Evolutionary conservation across 108 stramenopile species (phyloP), one percentile per base, ranked within the genome.

Genomic region (Cylindrotheca fusiformis): DNA sequence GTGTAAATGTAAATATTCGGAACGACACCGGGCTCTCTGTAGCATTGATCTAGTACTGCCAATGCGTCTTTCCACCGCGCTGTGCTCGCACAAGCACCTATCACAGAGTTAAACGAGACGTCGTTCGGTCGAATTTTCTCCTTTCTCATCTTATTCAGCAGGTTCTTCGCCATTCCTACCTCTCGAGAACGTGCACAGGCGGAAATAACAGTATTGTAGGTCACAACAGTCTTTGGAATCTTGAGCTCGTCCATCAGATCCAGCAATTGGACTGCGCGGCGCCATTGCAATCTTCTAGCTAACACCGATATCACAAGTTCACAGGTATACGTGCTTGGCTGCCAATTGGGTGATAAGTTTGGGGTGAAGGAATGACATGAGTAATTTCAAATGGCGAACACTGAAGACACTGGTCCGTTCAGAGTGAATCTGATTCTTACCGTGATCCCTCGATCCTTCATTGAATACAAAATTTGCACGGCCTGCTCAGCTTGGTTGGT

Each of bases 1-100:
- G 91, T 92, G 62, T 87, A 92, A 5, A 86, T 87, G 20, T 87
- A 80, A 45, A 88, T 79, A 60, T 92, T 85, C 17, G 90, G 86
- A 25, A 54, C 50, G 14, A 87, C 69, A 8, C 81, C 83, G 0
- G 84, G 80, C 59, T 87, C 86, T 2, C 80, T 56, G 28, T 73
- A 68, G 53, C 90, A 91, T 47, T 84, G 75, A 55, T 87, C 82
- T 14, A 91, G 71, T 17, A 87, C 23, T 10, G 49, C 31, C 22
- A 91, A 32, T 20, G 84, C 85, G 28, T 87, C 90, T 68, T 74
- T 80, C 82, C 84, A 84, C 27, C 76, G 74, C 10, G 68, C 50
- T 21, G 74, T 48, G 47, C 48, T 69, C 28, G 90, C 90, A 60
- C 86, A 87, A 3, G 76, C 81, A 8, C 77, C 67, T 31, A 91